Evolutionary conservation across 202 grass and related monocot species (phyloP), one percentile per base, ranked within the genome.

Genomic region (Tripidium arundinaceum): DNA sequence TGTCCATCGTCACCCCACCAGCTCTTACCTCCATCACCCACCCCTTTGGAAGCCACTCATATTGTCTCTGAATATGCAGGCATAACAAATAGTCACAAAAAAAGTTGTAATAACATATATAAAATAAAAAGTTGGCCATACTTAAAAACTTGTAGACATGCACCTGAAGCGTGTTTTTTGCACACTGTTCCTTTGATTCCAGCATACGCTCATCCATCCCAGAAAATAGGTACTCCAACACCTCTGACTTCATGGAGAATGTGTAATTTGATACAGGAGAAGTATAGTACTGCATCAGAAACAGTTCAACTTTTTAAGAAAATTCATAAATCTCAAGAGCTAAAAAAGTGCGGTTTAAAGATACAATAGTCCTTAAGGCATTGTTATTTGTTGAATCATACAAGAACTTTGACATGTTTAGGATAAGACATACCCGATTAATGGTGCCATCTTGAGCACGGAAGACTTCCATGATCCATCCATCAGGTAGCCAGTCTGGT

Each of bases 11-110:
- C 31, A 49, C 36, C 9, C 72, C 71, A 24, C 86, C 83, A 0
- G 65, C 72, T 86, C 86, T 87, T 3, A 89, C 8, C 60, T 89
- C 86, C 21, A 84, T 77, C n/a, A 74, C 5, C 86, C 90, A 92
- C 5, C 67, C 83, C 0, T 11, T 18, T 33, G 80, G 87, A 81
- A 92, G 79, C 87, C 90, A 93, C 22, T 38, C 21, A 25, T 85
- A 59, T 45, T 24, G 25, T 41, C 31, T 64, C 81, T 88, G 13
- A 9, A 52, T 31, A 78, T 33, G 14, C 12, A 6, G 61, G 28
- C 27, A 11, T 25, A 19, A 82, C 9, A 62, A 2, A 29, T 11
- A 18, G 22, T n/a, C n/a, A 33, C 27, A 21, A 6, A 49, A 21
- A 69, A 10, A 36, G 34, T 31, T n/a, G 5, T 72, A 34, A 12